phyloP scores from a whole-genome alignment of 2,329 filamentous ascomycete genomes.

The Clonostachys rosea region DNA sequence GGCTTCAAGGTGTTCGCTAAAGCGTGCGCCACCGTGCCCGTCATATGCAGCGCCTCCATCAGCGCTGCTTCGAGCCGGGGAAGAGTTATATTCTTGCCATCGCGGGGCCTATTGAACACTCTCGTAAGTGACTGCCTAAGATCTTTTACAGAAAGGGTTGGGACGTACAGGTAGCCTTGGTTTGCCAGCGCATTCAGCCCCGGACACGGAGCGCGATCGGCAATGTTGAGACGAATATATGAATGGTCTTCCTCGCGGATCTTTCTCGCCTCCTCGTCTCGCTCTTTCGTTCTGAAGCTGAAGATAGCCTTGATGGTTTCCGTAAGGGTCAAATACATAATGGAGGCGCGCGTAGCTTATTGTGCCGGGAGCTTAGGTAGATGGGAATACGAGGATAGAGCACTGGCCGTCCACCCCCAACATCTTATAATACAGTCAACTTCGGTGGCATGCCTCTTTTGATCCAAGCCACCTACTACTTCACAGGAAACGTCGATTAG shows the following conservation, averaged over 20 bases:
- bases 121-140: too few species aligned
- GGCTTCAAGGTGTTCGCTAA: too few species aligned
- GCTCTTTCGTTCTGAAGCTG: not conserved
- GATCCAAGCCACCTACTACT: not conserved
- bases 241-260: too few species aligned
- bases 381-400: not conserved
- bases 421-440: not conserved
- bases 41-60: too few species aligned
- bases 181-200: conserved; percentile 6
- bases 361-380: not conserved
- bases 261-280: not conserved
- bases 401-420: not conserved
- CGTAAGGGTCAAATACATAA: not conserved
- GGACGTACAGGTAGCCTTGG: too few species aligned
- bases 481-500: too few species aligned
- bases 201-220: not conserved
- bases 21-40: too few species aligned
- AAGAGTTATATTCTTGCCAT: too few species aligned
- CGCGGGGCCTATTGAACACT: too few species aligned
- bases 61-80: too few species aligned
- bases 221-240: not conserved
- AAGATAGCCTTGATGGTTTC: not conserved
- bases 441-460: not conserved
- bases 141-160: too few species aligned
- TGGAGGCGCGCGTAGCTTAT: not conserved